Evolutionary conservation across 2,329 filamentous ascomycete species (phyloP), one percentile per base, ranked within the genome.

Genomic region (Colletotrichum tropicicola): DNA sequence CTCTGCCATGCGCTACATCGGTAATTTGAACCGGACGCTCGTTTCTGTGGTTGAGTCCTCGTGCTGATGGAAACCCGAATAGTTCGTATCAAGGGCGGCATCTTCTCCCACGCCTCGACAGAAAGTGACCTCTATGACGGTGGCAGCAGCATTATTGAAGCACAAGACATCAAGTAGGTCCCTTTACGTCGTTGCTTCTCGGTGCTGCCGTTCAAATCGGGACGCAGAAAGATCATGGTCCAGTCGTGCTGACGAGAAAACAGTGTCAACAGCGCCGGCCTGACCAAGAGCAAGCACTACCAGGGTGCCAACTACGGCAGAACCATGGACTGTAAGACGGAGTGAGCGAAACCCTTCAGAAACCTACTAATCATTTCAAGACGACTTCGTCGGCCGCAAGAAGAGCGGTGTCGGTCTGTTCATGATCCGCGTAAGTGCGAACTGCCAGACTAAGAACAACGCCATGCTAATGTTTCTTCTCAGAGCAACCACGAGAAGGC

Each of bases 211-310:
- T n/a, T n/a, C n/a, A n/a, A n/a, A n/a, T n/a, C n/a, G n/a, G n/a
- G n/a, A n/a, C n/a, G 13, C 32, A 35, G 32, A 35, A 13, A 13
- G 4, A 35, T 35, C 13, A 35, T 13, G 13, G 7, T 15, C 13
- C 19, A 7, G n/a, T 23, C 30, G 6, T 23, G 15, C 47, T 51
- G 35, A 51, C 47, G 9, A 25, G 9, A 21, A n/a, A 28, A 25
- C 9, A 72, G 65, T 45, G 68, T 67, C 44, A 72, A 74, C 59
- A 63, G 69, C 12, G 68, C 68, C 12, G 73, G 73, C 12, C 69
- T 78, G 48, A 78, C 77, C 0, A 78, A 78, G 71, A 77, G 74
- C 55, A 80, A 80, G 63, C 78, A 79, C 65, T 80, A 79, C 60
- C 75, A 77, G 5, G 77, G 78, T 25, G 73, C 73, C 21, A 74